Evolutionary conservation across 2,329 filamentous ascomycete genomes (phyloP), one percentile per base, ranked within the genome.

Genomic region (Beauveria medogensis): DNA sequence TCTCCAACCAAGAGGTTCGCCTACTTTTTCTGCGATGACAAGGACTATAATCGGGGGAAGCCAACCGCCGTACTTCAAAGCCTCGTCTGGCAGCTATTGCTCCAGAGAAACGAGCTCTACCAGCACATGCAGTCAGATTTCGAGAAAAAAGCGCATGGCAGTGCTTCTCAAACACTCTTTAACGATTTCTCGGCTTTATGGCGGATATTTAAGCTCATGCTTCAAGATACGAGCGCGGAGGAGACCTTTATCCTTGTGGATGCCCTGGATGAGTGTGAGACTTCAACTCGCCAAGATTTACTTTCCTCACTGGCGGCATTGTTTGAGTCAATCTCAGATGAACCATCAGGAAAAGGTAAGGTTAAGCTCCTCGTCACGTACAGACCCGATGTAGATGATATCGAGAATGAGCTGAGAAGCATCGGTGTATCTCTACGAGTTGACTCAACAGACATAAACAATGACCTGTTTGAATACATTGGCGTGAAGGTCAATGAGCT

Each of bases 1-100:
- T 24, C 47, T 7, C 37, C 51, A 5, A 22, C 14, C 5, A 63
- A 53, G 30, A 10, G 37, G 3, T 62, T 62, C 46, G 51, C 44
- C 2, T 62, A 59, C 37, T 63, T 63, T 57, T 62, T 63, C 28
- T 63, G 43, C 28, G 52, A 63, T 22, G 55, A 62, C n/a, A 63
- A 63, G 22, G 43, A 62, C 44, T 22, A 62, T 22, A 44, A 60
- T 16, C 34, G 52, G 20, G 56, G 41, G 16, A 55, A 50, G 12
- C 51, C 51, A 46, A 60, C 41, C n/a, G 44, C 62, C 3, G 41
- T 63, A 14, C 47, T 63, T n/a, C 55, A 59, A 55, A 63, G 62
- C 44, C 50, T 63, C 22, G 62, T 63, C 22, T 63, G 55, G 59
- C 55, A 63, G 46, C 26, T 63, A 16, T 34, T 63, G 34, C 62